Evolutionary conservation across 148 eudicot species (phyloP).

Genomic region (Drosera capensis): DNA sequence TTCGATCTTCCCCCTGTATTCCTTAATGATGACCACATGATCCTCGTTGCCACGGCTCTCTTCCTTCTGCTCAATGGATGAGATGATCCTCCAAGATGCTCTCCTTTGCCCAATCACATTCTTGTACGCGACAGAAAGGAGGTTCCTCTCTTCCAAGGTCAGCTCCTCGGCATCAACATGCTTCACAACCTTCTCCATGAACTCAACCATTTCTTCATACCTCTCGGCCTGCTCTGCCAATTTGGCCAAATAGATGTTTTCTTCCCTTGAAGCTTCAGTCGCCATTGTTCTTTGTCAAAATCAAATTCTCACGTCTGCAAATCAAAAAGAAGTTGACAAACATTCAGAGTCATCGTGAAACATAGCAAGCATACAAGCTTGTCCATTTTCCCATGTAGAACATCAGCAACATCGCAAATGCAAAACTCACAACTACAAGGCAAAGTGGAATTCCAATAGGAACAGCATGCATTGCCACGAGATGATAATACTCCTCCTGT

Average conservation of each 20-base stretch:
- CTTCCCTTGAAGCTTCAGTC: slow-evolving; percentile 20
- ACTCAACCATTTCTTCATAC: slow-evolving; percentile 30
- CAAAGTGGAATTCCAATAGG: too few species aligned
- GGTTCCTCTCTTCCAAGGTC: slow-evolving; percentile 27
- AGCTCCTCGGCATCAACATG: slow-evolving; percentile 16
- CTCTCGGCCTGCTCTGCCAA: slow-evolving; percentile 29
- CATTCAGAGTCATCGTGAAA: too few species aligned
- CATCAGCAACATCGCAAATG: too few species aligned
- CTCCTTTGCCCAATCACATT: slow-evolving; percentile 26
- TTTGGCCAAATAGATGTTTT: slow-evolving; percentile 22
- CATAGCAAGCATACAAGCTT: too few species aligned
- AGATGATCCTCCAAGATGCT: slow-evolving; percentile 29
- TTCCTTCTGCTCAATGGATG: too few species aligned
- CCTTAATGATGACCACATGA: slow-evolving; percentile 19
- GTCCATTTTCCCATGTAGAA: too few species aligned
- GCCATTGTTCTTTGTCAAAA: slow-evolving; percentile 17
- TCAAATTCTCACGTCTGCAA: too few species aligned
- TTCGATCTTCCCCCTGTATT: slow-evolving; percentile 21
- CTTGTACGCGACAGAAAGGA: slow-evolving; percentile 29
- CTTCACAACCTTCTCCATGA: slow-evolving; percentile 27
- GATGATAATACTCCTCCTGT: too few species aligned
- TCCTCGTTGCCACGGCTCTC: slow-evolving; percentile 30
- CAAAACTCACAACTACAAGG: too few species aligned
- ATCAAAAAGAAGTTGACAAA: too few species aligned
- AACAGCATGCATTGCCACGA: too few species aligned